phyloP scores from a whole-genome alignment of 108 stramenopile genomes.

The Nannochloropsis granulata region DNA sequence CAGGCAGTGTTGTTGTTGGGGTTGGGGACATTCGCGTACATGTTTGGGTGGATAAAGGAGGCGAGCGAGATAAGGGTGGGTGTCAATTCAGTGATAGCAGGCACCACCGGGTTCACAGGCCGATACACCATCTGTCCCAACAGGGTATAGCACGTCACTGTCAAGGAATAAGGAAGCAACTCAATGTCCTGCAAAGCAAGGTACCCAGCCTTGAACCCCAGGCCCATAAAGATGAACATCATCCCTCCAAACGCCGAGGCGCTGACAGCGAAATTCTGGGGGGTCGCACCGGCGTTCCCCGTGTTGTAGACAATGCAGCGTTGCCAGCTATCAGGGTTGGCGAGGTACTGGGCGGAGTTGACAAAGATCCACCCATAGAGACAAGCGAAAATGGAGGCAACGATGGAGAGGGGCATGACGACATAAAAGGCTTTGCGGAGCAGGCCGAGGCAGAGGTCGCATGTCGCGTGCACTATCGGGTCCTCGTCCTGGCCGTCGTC shows the following conservation, averaged over 20 bases:
- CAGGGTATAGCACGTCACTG: neutral
- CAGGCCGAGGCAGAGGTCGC: neutral
- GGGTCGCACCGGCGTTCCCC: neutral
- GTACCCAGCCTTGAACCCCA: neutral
- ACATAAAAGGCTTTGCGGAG: neutral
- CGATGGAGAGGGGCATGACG: neutral
- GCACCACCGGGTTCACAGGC: neutral
- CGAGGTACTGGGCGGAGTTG: neutral
- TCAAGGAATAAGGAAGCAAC: neutral
- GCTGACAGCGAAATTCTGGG: neutral
- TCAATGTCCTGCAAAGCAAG: neutral
- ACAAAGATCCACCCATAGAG: neutral
- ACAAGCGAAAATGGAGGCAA: neutral
- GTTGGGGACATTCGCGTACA: neutral
- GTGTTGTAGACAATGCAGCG: neutral
- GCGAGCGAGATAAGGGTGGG: neutral
- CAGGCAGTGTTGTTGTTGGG: neutral
- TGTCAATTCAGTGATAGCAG: neutral
- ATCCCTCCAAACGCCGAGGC: neutral
- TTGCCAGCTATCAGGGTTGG: neutral
- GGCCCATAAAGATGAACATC: neutral
- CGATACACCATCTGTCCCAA: neutral
- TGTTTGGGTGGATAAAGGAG: neutral
- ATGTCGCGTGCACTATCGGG: neutral
- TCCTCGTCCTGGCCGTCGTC: neutral